phyloP scores from a whole-genome alignment of 116 monocot species.

The Papilionanthe hybrid region DNA sequence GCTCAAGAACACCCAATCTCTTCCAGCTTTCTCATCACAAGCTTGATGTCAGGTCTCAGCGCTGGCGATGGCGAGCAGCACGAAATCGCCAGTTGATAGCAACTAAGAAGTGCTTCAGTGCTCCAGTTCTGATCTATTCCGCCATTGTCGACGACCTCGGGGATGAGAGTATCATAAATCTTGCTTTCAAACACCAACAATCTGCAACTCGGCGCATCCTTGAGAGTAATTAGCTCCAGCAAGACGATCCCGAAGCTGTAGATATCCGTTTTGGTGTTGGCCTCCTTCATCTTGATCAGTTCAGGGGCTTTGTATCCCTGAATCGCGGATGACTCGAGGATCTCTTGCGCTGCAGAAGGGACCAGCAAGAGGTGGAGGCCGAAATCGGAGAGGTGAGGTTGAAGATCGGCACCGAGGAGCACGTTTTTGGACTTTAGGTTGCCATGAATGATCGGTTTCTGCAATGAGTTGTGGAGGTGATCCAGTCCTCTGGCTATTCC shows the following conservation, averaged over 20 bases:
- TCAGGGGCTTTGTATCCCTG: constrained; percentile 90
- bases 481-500: constrained; percentile 75
- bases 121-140: constrained; percentile 14
- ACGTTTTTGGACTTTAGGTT: constrained; percentile 87
- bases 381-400: constrained; percentile 68
- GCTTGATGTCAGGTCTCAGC: constrained; percentile 72
- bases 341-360: constrained; percentile 55
- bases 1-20: constrained; percentile 26
- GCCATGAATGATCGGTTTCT: constrained; percentile 65
- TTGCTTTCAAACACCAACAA: constrained; percentile 56
- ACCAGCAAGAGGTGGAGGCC: constrained; percentile 76
- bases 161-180: constrained; percentile 41
- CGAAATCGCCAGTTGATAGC: constrained; percentile 68
- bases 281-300: constrained; percentile 89
- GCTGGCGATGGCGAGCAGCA: constrained; percentile 82
- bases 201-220: constrained; percentile 43
- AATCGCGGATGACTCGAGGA: constrained; percentile 65
- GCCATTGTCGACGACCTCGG: constrained; percentile 25
- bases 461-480: constrained; percentile 67
- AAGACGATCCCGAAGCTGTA: constrained; percentile 80
- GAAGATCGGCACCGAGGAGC: constrained; percentile 44
- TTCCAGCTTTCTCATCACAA: constrained; percentile 49
- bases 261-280: constrained; percentile 56
- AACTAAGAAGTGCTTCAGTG: constrained; percentile 38
- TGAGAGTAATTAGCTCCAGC: constrained; percentile 71